Percentiles rank a stretch among this genome's conserved stretches.
phyloP scores from a whole-genome alignment of 2,329 filamentous ascomycete species.

The Fusarium odoratissimum region DNA sequence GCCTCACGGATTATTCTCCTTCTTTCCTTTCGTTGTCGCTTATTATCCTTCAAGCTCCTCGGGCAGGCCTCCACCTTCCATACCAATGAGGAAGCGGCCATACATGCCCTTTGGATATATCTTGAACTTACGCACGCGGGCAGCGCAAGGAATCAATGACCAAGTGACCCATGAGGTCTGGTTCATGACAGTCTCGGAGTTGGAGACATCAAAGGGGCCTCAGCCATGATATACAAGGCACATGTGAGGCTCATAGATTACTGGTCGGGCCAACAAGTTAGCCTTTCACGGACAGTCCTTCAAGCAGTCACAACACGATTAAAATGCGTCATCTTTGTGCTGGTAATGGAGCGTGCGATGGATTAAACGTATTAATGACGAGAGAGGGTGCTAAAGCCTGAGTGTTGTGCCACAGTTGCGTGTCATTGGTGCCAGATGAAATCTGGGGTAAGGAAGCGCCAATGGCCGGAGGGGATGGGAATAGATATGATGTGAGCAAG shows the following conservation, averaged over 20 bases:
- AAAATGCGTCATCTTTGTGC: not conserved
- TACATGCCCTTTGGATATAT: not conserved
- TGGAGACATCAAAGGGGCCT: not conserved
- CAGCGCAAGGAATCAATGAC: fast-evolving
- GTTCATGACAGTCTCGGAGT: not conserved
- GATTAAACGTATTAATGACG: not conserved
- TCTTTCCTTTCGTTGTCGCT: no score
- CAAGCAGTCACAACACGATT: not conserved
- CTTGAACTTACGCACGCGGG: not conserved
- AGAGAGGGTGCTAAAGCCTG: not conserved
- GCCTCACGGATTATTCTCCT: no score
- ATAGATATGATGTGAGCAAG: not conserved
- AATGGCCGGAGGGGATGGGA: not conserved
- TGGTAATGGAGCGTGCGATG: not conserved
- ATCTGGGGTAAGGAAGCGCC: not conserved
- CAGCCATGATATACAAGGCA: not conserved
- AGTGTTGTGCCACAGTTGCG: not conserved
- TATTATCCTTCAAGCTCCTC: no score
- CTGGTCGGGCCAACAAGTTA: not conserved
- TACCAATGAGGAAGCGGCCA: not conserved
- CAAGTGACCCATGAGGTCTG: not conserved
- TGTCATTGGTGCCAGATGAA: not conserved
- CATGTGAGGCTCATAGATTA: not conserved
- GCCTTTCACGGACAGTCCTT: not conserved
- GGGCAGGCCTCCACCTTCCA: not conserved